Evolutionary conservation across 305 asterid species (phyloP), one percentile per base, ranked within the genome.

Genomic region (Vinca major): DNA sequence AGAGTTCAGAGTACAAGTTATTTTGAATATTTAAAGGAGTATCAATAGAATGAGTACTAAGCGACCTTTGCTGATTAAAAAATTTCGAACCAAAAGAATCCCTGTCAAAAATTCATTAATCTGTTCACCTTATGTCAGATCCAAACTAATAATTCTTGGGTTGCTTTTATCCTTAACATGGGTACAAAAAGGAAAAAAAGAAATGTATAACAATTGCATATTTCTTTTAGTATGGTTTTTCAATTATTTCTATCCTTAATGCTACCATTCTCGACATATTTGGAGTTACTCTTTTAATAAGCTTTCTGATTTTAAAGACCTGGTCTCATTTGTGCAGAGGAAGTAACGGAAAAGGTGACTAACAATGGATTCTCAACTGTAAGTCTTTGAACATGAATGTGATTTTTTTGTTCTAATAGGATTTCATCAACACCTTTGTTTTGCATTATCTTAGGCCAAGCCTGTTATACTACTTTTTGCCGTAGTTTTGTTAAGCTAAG

Each of bases 281-380:
- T 44, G 9, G 41, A 49, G 9, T 19, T 33, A 39, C 4, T 47
- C 7, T 12, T 63, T 57, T 20, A 33, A 16, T 10, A 10, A 7
- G 26, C 17, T 10, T 10, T 73, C 68, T 50, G 58, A 16, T 67
- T 13, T 19, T 37, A 39, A 58, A 9, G 53, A 26, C 52, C 4
- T 26, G 20, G 40, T 66, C n/a, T 45, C 57, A 50, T 41, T 61
- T 57, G 36, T 40, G 54, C 40, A 73, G 77, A 19, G 19, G 77
- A 60, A 58, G 68, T 57, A 51, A 36, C 72, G 9, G 67, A 52
- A 51, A 66, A 67, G 66, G 53, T 50, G 19, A 51, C 36, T 13
- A 10, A n/a, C 72, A 60, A 26, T 63, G 67, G 57, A 5, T 44
- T 73, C 48, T 49, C 69, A 19, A 48, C 21, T 70, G 77, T 73